Conservation (phyloP, 768 basidiomycete genomes). For the Lactifluus pinguis region DNA sequence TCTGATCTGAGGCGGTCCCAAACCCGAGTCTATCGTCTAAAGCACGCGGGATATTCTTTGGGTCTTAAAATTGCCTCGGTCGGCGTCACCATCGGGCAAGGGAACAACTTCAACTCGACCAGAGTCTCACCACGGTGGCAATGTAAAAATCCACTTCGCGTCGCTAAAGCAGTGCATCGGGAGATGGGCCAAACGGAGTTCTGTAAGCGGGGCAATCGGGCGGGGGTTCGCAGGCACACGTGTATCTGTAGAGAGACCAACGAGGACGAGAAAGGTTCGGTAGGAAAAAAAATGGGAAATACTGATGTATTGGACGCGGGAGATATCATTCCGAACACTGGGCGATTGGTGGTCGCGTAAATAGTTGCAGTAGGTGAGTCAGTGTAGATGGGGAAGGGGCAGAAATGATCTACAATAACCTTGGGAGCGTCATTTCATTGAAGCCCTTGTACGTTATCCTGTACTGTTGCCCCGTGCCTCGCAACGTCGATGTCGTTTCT, state of each 20-base stretch:
- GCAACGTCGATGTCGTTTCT: no score
- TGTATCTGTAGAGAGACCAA: constrained; percentile 4
- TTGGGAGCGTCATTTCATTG: no score
- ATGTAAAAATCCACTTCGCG: neutral
- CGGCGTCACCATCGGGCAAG: no score
- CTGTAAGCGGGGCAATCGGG: no score
- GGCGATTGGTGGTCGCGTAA: neutral
- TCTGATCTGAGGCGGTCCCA: constrained; percentile 2
- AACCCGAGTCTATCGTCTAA: neutral
- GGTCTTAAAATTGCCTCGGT: no score
- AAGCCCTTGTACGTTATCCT: no score
- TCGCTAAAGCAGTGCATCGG: neutral
- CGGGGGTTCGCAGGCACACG: neutral
- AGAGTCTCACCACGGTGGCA: no score
- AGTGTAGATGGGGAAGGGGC: no score
- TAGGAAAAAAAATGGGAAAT: neutral
- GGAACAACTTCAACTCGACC: no score
- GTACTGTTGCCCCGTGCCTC: no score
- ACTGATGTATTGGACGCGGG: neutral
- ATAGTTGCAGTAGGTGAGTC: neutral
- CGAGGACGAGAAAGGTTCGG: neutral
- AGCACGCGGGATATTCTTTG: neutral
- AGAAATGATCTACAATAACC: no score
- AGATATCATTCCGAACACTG: neutral
- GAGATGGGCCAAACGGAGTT: neutral